phyloP scores from a whole-genome alignment of 176 grass and related monocot species.

The Guadua angustifolia region DNA sequence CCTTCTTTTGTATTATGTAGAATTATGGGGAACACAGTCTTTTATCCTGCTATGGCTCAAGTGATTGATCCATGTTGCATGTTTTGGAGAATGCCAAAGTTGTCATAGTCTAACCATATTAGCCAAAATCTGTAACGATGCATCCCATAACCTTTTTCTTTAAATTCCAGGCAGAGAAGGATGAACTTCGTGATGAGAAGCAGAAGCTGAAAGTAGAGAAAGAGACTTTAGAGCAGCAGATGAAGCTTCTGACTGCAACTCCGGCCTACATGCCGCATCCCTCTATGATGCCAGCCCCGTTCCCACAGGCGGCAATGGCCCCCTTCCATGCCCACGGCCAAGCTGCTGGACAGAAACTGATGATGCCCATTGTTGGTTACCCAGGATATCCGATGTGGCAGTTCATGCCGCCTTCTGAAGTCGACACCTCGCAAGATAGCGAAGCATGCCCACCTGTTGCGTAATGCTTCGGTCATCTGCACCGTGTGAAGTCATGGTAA shows the following conservation, averaged over 20 bases:
- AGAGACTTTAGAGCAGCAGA: slow-evolving; percentile 66
- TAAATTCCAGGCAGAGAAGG: slow-evolving; percentile 68
- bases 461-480: slow-evolving; percentile 12
- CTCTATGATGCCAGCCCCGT: slow-evolving; percentile 60
- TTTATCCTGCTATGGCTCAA: not conserved
- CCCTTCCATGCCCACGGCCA: slow-evolving; percentile 60
- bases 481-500: slow-evolving; percentile 35
- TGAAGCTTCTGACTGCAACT: slow-evolving; percentile 60
- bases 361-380: slow-evolving; percentile 70
- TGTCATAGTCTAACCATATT: not conserved
- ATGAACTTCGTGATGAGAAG: slow-evolving; percentile 81
- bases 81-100: not conserved
- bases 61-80: not conserved
- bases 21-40: not conserved
- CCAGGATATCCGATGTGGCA: slow-evolving; percentile 74
- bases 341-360: slow-evolving; percentile 60
- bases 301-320: slow-evolving; percentile 44
- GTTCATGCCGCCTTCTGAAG: slow-evolving; percentile 70
- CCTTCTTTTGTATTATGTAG: not conserved
- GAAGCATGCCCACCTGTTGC: slow-evolving; percentile 72
- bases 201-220: slow-evolving; percentile 70
- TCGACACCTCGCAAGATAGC: slow-evolving; percentile 69
- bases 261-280: slow-evolving; percentile 65
- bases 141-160: not conserved
- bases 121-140: not conserved